Conservation (phyloP, 352 stramenopile species). For the Phytophthora idaei region DNA sequence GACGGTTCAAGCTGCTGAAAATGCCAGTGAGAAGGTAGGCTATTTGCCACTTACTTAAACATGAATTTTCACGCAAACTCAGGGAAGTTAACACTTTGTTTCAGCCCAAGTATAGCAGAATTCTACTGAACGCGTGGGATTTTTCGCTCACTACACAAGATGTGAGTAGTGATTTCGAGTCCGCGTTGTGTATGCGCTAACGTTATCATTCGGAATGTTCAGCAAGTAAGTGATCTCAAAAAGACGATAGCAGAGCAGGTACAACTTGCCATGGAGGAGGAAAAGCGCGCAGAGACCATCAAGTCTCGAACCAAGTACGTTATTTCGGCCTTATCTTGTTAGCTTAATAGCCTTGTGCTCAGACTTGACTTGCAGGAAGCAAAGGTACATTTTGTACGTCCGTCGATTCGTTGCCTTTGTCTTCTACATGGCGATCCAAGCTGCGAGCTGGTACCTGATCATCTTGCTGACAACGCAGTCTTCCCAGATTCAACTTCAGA, state of each 20-base stretch:
- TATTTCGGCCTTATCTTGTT: not conserved
- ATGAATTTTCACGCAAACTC: too few relatives aligned
- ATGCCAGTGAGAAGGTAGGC: too few relatives aligned
- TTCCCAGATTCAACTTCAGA: constrained; percentile 52
- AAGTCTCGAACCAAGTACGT: constrained; percentile 54
- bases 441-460: constrained; percentile 73
- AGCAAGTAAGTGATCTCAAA: constrained; percentile 67
- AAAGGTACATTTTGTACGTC: constrained; percentile 63
- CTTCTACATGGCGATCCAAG: constrained; percentile 71
- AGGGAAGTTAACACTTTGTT: too few relatives aligned
- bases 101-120: too few relatives aligned
- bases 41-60: too few relatives aligned
- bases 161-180: constrained; percentile 30
- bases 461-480: constrained; percentile 76
- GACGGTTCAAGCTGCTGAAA: too few relatives aligned
- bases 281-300: constrained; percentile 56
- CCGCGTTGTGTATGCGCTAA: not conserved
- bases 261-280: constrained; percentile 59
- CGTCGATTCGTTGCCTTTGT: constrained; percentile 55
- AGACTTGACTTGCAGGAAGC: constrained; percentile 30
- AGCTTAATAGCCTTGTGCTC: not conserved
- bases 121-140: constrained; percentile 52
- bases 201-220: not conserved
- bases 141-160: constrained; percentile 50
- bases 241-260: constrained; percentile 69